phyloP scores from a whole-genome alignment of 345 rosid genomes.

The Dimocarpus longan region DNA sequence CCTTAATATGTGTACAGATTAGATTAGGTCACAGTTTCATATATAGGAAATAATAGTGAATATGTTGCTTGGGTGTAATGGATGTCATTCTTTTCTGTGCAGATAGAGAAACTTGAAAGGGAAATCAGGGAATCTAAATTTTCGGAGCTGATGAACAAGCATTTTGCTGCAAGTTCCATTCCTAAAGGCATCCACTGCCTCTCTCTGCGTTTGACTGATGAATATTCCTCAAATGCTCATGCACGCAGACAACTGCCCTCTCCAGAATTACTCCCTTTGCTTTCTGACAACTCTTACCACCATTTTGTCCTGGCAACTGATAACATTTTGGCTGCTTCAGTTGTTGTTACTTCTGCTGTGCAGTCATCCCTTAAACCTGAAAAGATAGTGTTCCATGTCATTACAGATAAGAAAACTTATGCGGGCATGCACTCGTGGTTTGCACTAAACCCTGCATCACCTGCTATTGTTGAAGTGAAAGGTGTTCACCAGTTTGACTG shows the following conservation, averaged over 20 bases:
- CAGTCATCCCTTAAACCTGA: conserved; percentile 86
- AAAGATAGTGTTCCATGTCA: conserved; percentile 92
- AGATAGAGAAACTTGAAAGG: conserved; percentile 93
- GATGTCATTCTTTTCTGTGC: conserved; percentile 26
- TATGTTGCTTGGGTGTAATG: background rate
- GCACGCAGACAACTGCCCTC: conserved; percentile 98
- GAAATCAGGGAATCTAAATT: conserved; percentile 92
- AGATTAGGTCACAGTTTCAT: background rate
- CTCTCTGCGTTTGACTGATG: conserved; percentile 92
- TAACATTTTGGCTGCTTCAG: conserved; percentile 98
- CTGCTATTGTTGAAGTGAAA: conserved; percentile 92
- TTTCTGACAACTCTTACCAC: conserved; percentile 85
- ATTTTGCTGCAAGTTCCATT: conserved; percentile 97
- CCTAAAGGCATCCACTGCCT: conserved; percentile 99
- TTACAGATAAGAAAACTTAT: conserved; percentile 98
- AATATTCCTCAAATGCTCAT: conserved; percentile 97
- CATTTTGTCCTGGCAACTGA: conserved; percentile 90
- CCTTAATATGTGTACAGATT: background rate
- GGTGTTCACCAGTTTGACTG: conserved; percentile 99
- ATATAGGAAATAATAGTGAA: background rate
- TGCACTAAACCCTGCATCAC: conserved; percentile 83
- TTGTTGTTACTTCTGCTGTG: conserved; percentile 88
- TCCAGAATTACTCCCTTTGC: conserved; percentile 96
- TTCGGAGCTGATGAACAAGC: conserved; percentile 96
- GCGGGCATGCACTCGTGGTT: conserved; percentile 99